Evolutionary conservation across 805 yeast genomes (phyloP).

Genomic region (Sugiyamaella floridensis): DNA sequence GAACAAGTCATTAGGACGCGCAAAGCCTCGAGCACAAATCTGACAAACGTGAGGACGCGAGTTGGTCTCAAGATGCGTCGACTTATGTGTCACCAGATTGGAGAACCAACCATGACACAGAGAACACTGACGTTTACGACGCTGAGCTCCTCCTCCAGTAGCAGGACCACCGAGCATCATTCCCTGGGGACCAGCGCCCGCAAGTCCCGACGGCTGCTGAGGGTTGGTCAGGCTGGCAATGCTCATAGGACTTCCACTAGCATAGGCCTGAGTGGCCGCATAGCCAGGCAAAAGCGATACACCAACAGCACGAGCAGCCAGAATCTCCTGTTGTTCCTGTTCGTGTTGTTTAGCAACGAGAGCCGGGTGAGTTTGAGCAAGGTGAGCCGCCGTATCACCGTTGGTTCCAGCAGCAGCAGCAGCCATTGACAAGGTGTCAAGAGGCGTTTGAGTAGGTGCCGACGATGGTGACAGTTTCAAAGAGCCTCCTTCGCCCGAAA

Average conservation of each 20-base stretch:
- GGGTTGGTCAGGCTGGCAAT: conserved; percentile 24
- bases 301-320: not conserved
- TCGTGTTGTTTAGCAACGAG: conserved; percentile 7
- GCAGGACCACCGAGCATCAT: conserved; percentile 2
- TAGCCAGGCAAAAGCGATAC: not conserved
- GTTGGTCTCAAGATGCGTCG: conserved; percentile 66
- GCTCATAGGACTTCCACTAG: conserved; percentile 20
- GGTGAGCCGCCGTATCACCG: not conserved
- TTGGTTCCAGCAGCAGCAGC: not conserved
- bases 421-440: conserved; percentile 3
- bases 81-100: conserved; percentile 76
- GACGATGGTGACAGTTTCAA: not conserved
- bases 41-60: conserved; percentile 73
- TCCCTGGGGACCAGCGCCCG: conserved; percentile 3
- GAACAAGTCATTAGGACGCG: conserved; percentile 77
- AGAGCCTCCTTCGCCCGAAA: not conserved
- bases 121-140: conserved; percentile 67
- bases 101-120: conserved; percentile 62
- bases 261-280: not conserved
- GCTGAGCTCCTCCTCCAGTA: conserved; percentile 17
- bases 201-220: not conserved
- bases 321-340: not conserved
- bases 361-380: conserved; percentile 4
- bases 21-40: conserved; percentile 77
- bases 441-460: not conserved